Conservation (phyloP, 345 rosid species). For the Erodium maritimum region DNA sequence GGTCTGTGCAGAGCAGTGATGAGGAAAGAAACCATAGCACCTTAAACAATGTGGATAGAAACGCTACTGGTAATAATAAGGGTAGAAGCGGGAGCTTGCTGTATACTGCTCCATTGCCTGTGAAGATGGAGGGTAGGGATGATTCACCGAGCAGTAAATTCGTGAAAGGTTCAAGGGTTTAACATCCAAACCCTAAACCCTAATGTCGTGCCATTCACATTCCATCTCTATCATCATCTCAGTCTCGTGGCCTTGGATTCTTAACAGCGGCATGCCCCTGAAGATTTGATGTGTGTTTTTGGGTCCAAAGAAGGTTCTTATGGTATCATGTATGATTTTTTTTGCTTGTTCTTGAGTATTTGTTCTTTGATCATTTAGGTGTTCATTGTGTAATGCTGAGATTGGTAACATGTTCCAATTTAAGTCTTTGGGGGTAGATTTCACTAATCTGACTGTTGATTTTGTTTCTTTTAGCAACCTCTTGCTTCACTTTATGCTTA, state of each 20-base stretch:
- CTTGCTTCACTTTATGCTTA: too few species aligned
- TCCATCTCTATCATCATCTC: too few species aligned
- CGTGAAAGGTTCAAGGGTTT: background rate
- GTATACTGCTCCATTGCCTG: slow-evolving; percentile 55
- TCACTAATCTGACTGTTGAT: too few species aligned
- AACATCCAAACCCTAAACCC: too few species aligned
- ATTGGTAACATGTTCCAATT: background rate
- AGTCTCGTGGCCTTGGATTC: too few species aligned
- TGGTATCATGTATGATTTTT: background rate
- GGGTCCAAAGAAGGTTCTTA: background rate
- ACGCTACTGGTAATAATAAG: background rate
- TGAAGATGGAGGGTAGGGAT: slow-evolving; percentile 56
- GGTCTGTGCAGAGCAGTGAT: slow-evolving; percentile 23
- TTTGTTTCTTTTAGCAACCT: too few species aligned
- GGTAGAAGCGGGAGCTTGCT: slow-evolving; percentile 21
- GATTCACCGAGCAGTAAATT: slow-evolving; percentile 25
- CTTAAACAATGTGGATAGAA: slow-evolving; percentile 6
- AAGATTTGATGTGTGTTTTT: background rate
- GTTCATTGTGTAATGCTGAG: background rate
- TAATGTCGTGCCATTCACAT: background rate
- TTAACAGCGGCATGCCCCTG: too few species aligned
- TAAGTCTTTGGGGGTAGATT: too few species aligned
- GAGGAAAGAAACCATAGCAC: slow-evolving; percentile 11
- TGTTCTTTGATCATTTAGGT: too few species aligned
- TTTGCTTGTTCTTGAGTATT: background rate